A percentile compares a stretch with the other conserved stretches of the same genome.
These are phyloP conservation scores for Malus fusca DNA, from an alignment of 306 rosid genomes.

Conservation along the genomic window DNA sequence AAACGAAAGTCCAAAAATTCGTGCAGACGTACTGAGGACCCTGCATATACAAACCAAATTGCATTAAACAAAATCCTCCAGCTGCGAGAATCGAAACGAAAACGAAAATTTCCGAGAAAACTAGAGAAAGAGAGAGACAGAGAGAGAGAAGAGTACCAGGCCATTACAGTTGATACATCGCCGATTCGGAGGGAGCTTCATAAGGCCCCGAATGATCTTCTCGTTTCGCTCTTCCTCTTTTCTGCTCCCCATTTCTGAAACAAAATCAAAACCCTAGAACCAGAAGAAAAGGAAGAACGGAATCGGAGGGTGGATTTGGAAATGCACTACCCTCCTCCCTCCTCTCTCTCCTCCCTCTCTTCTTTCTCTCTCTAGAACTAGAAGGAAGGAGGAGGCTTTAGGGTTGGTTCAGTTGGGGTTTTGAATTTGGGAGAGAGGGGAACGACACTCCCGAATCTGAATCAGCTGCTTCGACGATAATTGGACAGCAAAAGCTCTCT, in stretches of 20 bases:
- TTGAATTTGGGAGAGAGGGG: slow-evolving; percentile 8
- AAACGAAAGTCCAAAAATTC: slow-evolving; percentile 66
- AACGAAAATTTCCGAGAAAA: neutral
- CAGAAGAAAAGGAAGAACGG: neutral
- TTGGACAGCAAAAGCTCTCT: neutral
- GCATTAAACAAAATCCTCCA: neutral
- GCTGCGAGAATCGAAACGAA: neutral
- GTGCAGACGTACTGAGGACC: slow-evolving; percentile 87
- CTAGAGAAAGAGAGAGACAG: neutral
- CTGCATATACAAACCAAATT: slow-evolving; percentile 22
- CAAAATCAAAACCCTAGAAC: neutral
- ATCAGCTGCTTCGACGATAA: neutral
- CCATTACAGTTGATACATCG: slow-evolving; percentile 73
- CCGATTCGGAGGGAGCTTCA: slow-evolving; percentile 89
- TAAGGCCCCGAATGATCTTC: slow-evolving; percentile 75
- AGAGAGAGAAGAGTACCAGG: slow-evolving; percentile 29
- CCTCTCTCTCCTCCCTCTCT: neutral
- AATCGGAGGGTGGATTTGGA: neutral
- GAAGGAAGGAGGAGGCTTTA: neutral
- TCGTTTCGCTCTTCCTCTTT: slow-evolving; percentile 77
- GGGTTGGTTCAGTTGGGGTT: neutral
- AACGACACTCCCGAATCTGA: neutral
- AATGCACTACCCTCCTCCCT: neutral
- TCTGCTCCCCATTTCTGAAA: slow-evolving; percentile 51
- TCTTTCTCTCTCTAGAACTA: neutral